Evolutionary conservation across 805 yeast species (phyloP).

Genomic region (Torulaspora quercuum): DNA sequence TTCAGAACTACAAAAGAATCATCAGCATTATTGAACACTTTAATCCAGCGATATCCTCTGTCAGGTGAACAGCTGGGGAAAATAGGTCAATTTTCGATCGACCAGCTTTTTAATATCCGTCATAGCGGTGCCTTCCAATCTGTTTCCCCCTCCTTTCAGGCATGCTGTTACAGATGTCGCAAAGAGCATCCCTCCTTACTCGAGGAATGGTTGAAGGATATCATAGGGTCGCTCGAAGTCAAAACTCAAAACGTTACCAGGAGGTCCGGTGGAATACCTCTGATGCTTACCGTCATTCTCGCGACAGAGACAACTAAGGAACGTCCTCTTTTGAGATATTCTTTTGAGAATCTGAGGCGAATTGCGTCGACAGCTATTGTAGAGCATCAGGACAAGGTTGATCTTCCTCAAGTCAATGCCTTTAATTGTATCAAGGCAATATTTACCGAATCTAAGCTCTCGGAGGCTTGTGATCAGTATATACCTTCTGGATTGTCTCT

Average conservation of each 20-base stretch:
- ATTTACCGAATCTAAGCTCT: conserved; percentile 66
- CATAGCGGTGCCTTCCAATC: conserved; percentile 94
- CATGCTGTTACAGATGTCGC: conserved; percentile 60
- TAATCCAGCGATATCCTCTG: conserved; percentile 40
- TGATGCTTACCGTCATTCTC: conserved; percentile 69
- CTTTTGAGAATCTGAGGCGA: conserved; percentile 50
- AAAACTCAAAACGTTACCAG: conserved; percentile 73
- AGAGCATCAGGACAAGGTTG: conserved; percentile 52
- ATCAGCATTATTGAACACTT: conserved; percentile 47
- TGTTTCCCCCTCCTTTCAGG: conserved; percentile 73
- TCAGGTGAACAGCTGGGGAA: conserved; percentile 23
- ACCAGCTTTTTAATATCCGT: conserved; percentile 67
- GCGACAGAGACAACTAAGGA: conserved; percentile 43
- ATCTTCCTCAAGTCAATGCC: conserved; percentile 91
- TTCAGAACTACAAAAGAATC: conserved; percentile 86
- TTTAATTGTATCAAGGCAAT: conserved; percentile 77
- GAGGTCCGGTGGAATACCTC: conserved; percentile 91
- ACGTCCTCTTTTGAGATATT: conserved; percentile 42
- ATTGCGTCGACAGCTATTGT: conserved; percentile 54
- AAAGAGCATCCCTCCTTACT: conserved; percentile 42
- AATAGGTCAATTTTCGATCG: conserved; percentile 54
- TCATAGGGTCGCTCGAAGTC: conserved; percentile 48
- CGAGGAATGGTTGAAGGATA: conserved; percentile 55
- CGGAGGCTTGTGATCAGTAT: conserved; percentile 48
- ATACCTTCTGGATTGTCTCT: conserved; percentile 57